Conservation (phyloP, 148 eudicot genomes). For the Chenopodium formosanum region DNA sequence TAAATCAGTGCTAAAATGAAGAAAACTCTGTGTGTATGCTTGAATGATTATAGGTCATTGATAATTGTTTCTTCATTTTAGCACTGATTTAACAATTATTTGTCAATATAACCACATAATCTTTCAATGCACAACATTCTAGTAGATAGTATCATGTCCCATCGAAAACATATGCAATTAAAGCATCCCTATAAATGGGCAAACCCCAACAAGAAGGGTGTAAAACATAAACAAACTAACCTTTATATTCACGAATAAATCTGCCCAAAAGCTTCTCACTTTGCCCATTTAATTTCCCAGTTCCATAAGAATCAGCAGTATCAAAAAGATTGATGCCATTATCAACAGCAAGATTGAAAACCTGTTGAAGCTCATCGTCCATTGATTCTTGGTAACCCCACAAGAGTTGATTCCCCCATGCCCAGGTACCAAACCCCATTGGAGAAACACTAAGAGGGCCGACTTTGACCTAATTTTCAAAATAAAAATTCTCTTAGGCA, state of each 20-base stretch:
- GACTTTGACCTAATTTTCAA: conserved; percentile 53
- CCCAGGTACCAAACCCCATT: conserved; percentile 99
- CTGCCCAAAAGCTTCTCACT: conserved; percentile 93
- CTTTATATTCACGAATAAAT: conserved; percentile 68
- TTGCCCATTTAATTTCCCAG: conserved; percentile 78
- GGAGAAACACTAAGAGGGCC: conserved; percentile 79
- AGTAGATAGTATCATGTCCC: background rate
- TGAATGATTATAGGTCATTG: too few relatives aligned
- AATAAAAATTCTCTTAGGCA: conserved; percentile 11
- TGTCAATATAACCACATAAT: background rate
- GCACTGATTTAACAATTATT: background rate
- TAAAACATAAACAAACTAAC: conserved; percentile 29
- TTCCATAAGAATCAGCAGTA: conserved; percentile 97
- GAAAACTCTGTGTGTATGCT: too few relatives aligned
- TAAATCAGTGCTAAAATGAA: too few relatives aligned
- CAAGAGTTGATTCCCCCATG: conserved; percentile 92
- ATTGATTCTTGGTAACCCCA: conserved; percentile 92
- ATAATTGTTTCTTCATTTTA: background rate
- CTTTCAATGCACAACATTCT: background rate
- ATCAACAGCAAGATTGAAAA: conserved; percentile 74
- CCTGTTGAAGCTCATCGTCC: conserved; percentile 80
- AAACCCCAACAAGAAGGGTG: background rate
- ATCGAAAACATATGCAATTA: background rate
- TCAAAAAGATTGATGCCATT: conserved; percentile 88
- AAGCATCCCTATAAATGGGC: background rate